Evolutionary conservation across 352 stramenopile species (phyloP), one percentile per base, ranked within the genome.

Genomic region (Phytophthora pistaciae): DNA sequence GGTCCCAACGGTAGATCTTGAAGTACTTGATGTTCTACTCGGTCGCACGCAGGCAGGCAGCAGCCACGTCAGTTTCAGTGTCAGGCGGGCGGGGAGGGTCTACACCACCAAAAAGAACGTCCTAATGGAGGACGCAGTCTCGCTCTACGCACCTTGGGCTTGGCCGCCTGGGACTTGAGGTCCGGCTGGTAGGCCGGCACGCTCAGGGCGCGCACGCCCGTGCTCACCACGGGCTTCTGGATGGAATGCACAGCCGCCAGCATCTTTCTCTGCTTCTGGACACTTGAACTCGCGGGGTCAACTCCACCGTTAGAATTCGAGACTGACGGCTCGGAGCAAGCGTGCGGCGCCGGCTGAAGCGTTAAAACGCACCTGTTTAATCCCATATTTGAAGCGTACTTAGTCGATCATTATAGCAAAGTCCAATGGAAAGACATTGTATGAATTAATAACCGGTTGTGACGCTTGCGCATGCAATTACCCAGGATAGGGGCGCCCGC

Each of bases 1-100:
- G 98, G 78, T 99, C 96, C 93, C 96, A 99, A 64, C 98, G 92
- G 87, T 99, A 99, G 70, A 99, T 98, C 85, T 99, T 99, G 68
- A 99, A 99, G 85, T 98, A 98, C 85, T 99, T 99, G 84, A 99
- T 97, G 69, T 97, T 92, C 89, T 98, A 57, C 52, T 57, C 56
- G 27, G 59, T 29, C 10, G 49, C 49, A 31, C 59, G 5, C 20
- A 77, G 64, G 25, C 44, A 52, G 70, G 23, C 8, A 63, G 16
- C 23, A 65, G 29, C 36, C 42, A 58, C 14, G 54, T 70, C 33
- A 70, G 25, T n/a, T 0, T 64, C 49, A 54, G 40, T 13, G 10
- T 27, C 56, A 33, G 29, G 29, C 29, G 27, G 27, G 27, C 33
- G 20, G 10, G 1, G 18, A 29, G 18, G n/a, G 21, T 23, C 20